Percentiles rank a stretch among this genome's conserved stretches.
phyloP scores from a whole-genome alignment of 1,284 basidiomycete genomes.

The Ustilago loliicola region DNA sequence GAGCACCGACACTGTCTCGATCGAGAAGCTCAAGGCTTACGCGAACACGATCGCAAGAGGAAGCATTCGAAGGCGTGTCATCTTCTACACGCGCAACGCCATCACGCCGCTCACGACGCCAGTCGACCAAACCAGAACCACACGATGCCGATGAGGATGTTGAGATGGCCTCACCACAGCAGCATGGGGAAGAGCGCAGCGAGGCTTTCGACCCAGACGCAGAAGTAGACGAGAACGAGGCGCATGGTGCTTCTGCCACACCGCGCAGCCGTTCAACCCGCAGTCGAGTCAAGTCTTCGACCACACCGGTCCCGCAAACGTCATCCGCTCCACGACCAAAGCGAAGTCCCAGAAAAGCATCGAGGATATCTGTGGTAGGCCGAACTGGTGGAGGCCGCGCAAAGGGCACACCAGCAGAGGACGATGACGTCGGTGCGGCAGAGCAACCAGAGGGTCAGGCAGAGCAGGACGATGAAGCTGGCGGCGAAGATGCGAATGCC shows the following conservation, averaged over 20 bases:
- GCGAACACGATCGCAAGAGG: slow-evolving; percentile 34
- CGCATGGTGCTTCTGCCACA: slow-evolving; percentile 13
- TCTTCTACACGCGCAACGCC: slow-evolving; percentile 27
- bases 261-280: slow-evolving; percentile 35
- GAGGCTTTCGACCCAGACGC: slow-evolving; percentile 15
- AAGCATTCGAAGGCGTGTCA: slow-evolving; percentile 23
- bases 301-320: slow-evolving; percentile 35
- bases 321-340: slow-evolving; percentile 18
- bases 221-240: slow-evolving; percentile 14
- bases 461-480: slow-evolving; percentile 26
- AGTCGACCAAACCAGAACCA: slow-evolving; percentile 32
- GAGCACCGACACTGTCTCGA: slow-evolving; percentile 19
- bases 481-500: slow-evolving; percentile 5
- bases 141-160: slow-evolving; percentile 18
- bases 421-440: slow-evolving; percentile 13
- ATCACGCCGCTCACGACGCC: slow-evolving; percentile 41
- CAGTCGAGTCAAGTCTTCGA: slow-evolving; percentile 28
- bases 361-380: slow-evolving; percentile 28
- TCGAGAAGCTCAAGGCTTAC: slow-evolving; percentile 32
- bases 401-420: slow-evolving; percentile 24
- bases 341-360: slow-evolving; percentile 28
- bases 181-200: slow-evolving; percentile 14
- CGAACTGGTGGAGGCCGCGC: slow-evolving; percentile 15
- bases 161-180: slow-evolving; percentile 18
- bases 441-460: slow-evolving; percentile 20